Base-by-base conservation (phyloP, 495 filamentous ascomycete genomes). In the Chaetomium cochliodes region DNA sequence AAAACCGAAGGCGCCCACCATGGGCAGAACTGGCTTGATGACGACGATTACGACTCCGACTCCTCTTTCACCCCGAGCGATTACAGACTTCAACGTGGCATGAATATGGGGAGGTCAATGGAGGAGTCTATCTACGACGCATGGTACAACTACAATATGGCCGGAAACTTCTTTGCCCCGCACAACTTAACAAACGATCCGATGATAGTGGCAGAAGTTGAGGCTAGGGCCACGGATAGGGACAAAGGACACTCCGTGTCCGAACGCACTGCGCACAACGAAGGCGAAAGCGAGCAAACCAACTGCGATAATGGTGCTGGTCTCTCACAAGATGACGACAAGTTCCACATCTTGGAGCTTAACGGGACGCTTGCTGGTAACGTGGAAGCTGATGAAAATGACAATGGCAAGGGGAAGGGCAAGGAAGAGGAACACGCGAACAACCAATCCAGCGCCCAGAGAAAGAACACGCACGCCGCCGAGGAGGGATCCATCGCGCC, bases 51-150 rank as follows among this genome's bases (percentile, higher is more conserved):
- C 33, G 20, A 26, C 3, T 44, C 33, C 20, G 55, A 58, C 15
- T 58, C 55, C 15, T 58, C 55, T 2, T 58, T 58, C 20, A 58
- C 55, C 2, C 39, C 55, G n/a, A 58, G 55, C 11, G 39, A 59
- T 3, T 59, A 59, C 23, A 20, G 15, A 7, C 39, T 16, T 26
- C 23, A 28, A 44, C 23, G 15, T 28, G 23, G 9, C 25, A 4
- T 22, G 30, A 6, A 15, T 1, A 39, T 47, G 23, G 42, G n/a
- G 18, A 6, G 37, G 25, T 3, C 3, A 15, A 20, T 13, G 18
- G 25, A 33, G 0, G 22, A 46, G 42, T 4, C n/a, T 42, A 2
- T 11, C 26, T 9, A 47, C 1, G 56, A 13, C 5, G 11, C 22
- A 5, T 11, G 6, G 7, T 8, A 23, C 28, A 2, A 2, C 12